phyloP scores from a whole-genome alignment of 768 basidiomycete species.

The Amanita exitialis region DNA sequence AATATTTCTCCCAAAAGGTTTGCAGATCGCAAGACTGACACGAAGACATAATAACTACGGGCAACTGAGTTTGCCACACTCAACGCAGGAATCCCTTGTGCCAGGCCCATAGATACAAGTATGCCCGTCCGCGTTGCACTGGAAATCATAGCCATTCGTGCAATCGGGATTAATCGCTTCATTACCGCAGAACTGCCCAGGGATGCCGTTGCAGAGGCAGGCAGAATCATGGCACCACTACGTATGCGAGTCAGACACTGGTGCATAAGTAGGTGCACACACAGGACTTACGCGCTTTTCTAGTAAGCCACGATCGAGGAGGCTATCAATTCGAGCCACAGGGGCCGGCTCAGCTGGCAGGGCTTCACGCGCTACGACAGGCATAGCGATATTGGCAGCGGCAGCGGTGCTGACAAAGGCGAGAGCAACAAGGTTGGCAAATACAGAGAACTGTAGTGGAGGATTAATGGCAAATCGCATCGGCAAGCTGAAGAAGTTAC shows the following conservation, averaged over 20 bases:
- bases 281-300: neutral
- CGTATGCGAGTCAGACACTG: neutral
- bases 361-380: slow-evolving; percentile 8
- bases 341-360: slow-evolving; percentile 9
- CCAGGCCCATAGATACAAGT: neutral
- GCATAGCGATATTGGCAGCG: slow-evolving; percentile 4
- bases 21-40: too few species aligned
- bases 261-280: neutral
- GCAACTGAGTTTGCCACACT: neutral
- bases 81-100: neutral
- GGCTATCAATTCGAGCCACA: neutral
- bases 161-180: slow-evolving; percentile 11
- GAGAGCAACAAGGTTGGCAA: slow-evolving; percentile 7
- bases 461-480: too few species aligned
- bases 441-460: slow-evolving; percentile 7
- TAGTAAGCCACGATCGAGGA: neutral
- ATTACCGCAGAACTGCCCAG: slow-evolving; percentile 12
- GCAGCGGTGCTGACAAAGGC: slow-evolving; percentile 9
- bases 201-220: neutral
- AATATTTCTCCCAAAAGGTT: too few species aligned
- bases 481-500: neutral
- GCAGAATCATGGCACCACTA: neutral
- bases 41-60: neutral
- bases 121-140: slow-evolving; percentile 8
- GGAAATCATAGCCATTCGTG: slow-evolving; percentile 11